Evolutionary conservation across 139 green algal genomes (phyloP).

Genomic region (Chlamydomonas applanata): DNA sequence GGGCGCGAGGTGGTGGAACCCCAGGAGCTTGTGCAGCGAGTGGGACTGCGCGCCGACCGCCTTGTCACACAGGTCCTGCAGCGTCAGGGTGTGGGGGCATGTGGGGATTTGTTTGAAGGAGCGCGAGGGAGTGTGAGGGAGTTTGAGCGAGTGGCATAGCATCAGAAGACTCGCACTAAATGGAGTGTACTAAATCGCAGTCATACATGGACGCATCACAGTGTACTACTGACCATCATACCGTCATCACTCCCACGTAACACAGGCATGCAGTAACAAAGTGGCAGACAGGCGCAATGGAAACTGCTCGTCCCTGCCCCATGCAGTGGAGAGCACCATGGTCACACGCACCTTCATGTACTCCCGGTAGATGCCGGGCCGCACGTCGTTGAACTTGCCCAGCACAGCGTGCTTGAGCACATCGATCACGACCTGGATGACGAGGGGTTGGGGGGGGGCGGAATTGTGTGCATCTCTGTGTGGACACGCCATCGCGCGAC

Average conservation of each 20-base stretch:
- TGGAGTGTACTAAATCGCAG: too few relatives aligned
- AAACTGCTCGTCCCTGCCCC: background rate
- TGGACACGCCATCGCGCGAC: too few relatives aligned
- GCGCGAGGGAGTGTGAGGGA: too few relatives aligned
- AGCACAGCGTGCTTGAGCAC: constrained; percentile 88
- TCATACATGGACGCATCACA: too few relatives aligned
- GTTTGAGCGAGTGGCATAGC: too few relatives aligned
- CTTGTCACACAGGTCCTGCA: constrained; percentile 70
- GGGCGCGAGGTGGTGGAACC: constrained; percentile 71
- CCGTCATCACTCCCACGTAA: too few relatives aligned
- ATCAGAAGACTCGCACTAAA: too few relatives aligned
- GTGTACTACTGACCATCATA: too few relatives aligned
- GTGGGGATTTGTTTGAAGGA: too few relatives aligned
- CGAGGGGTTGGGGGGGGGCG: too few relatives aligned
- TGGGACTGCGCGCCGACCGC: constrained; percentile 54
- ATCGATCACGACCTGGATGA: constrained; percentile 71
- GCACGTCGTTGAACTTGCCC: constrained; percentile 87
- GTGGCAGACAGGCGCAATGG: background rate
- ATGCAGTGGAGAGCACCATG: too few relatives aligned
- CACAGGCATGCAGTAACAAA: constrained; percentile 1
- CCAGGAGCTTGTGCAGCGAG: constrained; percentile 59
- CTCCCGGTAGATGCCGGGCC: constrained; percentile 79
- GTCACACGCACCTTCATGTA: constrained; percentile 53
- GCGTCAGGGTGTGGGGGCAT: background rate
- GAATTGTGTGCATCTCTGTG: too few relatives aligned